Percentiles rank a stretch among this genome's conserved stretches.
phyloP scores from a whole-genome alignment of 2,329 filamentous ascomycete genomes.

The Aspergillus uvarum region DNA sequence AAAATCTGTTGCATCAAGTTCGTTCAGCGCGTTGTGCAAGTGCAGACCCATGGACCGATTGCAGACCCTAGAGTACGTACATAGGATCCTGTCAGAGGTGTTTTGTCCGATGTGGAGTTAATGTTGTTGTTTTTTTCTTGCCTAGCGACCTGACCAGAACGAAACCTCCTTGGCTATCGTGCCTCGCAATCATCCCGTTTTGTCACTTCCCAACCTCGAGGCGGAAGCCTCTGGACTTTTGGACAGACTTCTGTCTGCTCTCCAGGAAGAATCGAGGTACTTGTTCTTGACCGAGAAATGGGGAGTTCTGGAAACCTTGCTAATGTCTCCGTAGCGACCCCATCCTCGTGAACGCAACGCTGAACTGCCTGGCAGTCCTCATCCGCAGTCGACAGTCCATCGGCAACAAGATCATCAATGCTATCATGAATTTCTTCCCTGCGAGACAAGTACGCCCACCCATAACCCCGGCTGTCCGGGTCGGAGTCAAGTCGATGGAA shows the following conservation, averaged over 20 bases:
- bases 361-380: conserved; percentile 82
- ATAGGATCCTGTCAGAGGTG: background rate
- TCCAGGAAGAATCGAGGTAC: conserved; percentile 84
- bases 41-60: conserved; percentile 81
- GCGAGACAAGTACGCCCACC: conserved; percentile 74
- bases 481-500: conserved; percentile 90
- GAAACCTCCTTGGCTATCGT: conserved; percentile 88
- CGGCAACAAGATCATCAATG: conserved; percentile 79
- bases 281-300: background rate
- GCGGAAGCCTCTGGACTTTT: conserved; percentile 89
- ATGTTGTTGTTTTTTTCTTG: conserved; percentile 8
- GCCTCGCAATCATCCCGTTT: conserved; percentile 75
- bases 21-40: conserved; percentile 85
- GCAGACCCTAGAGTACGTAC: conserved; percentile 75
- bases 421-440: conserved; percentile 88
- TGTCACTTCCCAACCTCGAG: conserved; percentile 79
- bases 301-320: background rate
- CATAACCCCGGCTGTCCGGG: conserved; percentile 74
- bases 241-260: conserved; percentile 78
- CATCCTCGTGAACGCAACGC: conserved; percentile 81
- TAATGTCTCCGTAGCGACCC: conserved; percentile 64
- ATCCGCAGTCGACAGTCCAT: conserved; percentile 79
- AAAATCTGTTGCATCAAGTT: conserved; percentile 97
- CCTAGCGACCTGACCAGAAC: conserved; percentile 67
- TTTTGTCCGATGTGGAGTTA: conserved; percentile 11